Evolutionary conservation across 441 rosid genomes (phyloP).

Genomic region (Codiaeum variegatum): DNA sequence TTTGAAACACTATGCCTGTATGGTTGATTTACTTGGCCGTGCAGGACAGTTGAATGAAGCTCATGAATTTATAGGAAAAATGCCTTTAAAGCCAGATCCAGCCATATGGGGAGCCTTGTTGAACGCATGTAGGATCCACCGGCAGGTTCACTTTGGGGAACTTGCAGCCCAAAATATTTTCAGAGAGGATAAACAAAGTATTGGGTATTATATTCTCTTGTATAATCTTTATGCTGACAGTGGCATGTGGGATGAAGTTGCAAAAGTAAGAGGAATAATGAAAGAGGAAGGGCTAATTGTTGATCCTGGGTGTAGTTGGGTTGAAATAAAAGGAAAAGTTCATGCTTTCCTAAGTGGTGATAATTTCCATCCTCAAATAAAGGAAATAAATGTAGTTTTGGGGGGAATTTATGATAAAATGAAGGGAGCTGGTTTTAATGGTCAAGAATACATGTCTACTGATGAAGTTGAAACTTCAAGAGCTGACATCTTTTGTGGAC

Average conservation of each 20-base stretch:
- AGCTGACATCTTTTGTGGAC: conserved; percentile 84
- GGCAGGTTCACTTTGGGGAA: conserved; percentile 61
- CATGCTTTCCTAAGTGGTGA: conserved; percentile 85
- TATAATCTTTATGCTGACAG: conserved; percentile 68
- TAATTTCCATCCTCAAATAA: conserved; percentile 61
- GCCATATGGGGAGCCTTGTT: conserved; percentile 95
- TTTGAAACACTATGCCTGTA: conserved; percentile 82
- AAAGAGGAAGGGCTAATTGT: conserved; percentile 62
- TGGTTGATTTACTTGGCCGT: conserved; percentile 87
- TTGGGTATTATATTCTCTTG: conserved; percentile 65
- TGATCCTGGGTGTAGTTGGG: conserved; percentile 97
- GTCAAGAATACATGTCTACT: conserved; percentile 29
- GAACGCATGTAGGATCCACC: conserved; percentile 77
- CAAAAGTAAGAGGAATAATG: conserved; percentile 66
- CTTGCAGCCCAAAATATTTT: conserved; percentile 70
- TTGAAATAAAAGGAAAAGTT: conserved; percentile 80
- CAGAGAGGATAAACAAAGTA: conserved; percentile 47
- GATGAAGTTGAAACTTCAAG: conserved; percentile 52
- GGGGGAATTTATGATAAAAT: conserved; percentile 70
- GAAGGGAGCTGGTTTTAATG: conserved; percentile 39
- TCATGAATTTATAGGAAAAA: conserved; percentile 54
- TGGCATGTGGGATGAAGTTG: conserved; percentile 75
- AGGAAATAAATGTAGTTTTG: conserved; percentile 59
- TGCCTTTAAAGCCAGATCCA: conserved; percentile 71
- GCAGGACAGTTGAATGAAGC: conserved; percentile 71